These are phyloP conservation scores for Cytospora chrysosperma DNA, from an alignment of 2,329 filamentous ascomycete species.

Conservation along the genomic window DNA sequence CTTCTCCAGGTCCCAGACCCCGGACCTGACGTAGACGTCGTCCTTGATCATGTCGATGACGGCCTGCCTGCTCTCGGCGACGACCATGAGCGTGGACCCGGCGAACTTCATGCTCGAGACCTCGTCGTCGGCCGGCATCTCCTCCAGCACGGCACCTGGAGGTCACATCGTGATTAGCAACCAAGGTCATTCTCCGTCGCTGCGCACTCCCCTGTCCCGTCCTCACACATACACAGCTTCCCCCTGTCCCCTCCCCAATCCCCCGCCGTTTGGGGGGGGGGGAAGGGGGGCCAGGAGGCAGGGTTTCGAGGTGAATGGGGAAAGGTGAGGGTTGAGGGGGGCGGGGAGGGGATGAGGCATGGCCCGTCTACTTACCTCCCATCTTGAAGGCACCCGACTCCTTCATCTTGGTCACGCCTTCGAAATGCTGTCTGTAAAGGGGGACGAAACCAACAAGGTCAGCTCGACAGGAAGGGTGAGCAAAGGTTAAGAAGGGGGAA, in stretches of 20 bases:
- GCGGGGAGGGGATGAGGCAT: background rate
- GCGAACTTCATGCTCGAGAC: conserved; percentile 64
- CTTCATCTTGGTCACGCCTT: conserved; percentile 49
- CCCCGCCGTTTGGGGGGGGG: no score
- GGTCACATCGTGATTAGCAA: no score
- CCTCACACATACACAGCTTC: no score
- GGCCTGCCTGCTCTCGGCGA: conserved; percentile 68
- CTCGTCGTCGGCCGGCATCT: conserved; percentile 62
- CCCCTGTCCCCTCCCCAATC: no score
- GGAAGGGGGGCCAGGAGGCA: no score
- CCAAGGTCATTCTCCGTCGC: no score
- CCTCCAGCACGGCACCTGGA: conserved; percentile 64
- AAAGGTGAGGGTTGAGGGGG: background rate
- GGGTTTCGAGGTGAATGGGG: conserved; percentile 1
- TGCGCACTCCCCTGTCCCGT: no score
- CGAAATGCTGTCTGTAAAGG: conserved; percentile 51
- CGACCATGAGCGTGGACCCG: conserved; percentile 68
- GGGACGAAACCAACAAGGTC: no score
- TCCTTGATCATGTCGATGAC: conserved; percentile 63
- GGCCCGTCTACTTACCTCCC: conserved; percentile 54
- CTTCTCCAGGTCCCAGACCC: conserved; percentile 80
- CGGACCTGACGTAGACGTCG: conserved; percentile 69
- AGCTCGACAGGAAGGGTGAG: no score
- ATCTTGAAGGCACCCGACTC: conserved; percentile 60
- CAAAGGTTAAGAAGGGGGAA: conserved; percentile 23